These are phyloP conservation scores for Zelonia costaricensis DNA, from an alignment of 208 protist species.

Conservation along the genomic window DNA sequence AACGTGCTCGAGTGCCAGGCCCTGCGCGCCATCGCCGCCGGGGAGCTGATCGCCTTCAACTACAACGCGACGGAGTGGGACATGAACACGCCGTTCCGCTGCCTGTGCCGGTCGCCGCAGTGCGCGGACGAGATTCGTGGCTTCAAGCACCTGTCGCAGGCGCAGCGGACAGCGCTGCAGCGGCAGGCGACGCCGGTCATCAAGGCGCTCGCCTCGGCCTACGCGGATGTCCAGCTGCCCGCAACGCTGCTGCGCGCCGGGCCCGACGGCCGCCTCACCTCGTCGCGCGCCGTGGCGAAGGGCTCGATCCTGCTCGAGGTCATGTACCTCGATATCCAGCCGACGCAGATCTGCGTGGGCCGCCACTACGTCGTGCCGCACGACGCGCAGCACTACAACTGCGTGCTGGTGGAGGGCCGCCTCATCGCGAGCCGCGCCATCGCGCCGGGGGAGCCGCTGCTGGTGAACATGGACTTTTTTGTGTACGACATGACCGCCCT, in stretches of 20 bases:
- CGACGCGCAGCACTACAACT: conserved; percentile 46
- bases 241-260: conserved; percentile 29
- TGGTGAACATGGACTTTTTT: conserved; percentile 88
- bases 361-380: conserved; percentile 61
- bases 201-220: conserved; percentile 41
- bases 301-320: conserved; percentile 68
- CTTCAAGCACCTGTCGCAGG: conserved; percentile 73
- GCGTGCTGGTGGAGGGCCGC: conserved; percentile 76
- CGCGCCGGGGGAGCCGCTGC: conserved; percentile 38
- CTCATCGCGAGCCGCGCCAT: conserved; percentile 55
- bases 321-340: conserved; percentile 70
- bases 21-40: conserved; percentile 60
- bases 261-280: conserved; percentile 36
- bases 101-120: conserved; percentile 52
- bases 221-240: conserved; percentile 49
- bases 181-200: conserved; percentile 57
- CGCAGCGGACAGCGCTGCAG: conserved; percentile 43
- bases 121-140: conserved; percentile 75
- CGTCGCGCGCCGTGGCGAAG: conserved; percentile 28
- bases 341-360: conserved; percentile 59
- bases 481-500: conserved; percentile 82
- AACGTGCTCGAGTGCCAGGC: conserved; percentile 75
- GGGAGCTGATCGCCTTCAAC: conserved; percentile 77
- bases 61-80: conserved; percentile 89
- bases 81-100: conserved; percentile 72